phyloP scores from a whole-genome alignment of 345 rosid species.

The Gossypium rotundifolium region DNA sequence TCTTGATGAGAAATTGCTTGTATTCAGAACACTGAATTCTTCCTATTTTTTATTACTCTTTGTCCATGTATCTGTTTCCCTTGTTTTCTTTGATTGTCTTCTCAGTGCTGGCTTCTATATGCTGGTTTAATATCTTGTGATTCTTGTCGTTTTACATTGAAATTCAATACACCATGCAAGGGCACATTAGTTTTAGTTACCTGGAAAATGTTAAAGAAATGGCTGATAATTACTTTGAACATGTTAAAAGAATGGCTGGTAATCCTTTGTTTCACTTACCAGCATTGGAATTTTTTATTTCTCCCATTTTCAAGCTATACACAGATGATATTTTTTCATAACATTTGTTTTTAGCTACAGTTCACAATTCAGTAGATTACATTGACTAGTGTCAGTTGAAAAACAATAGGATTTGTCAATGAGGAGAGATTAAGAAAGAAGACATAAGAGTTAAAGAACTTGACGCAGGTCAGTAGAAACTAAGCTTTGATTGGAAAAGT shows the following conservation, averaged over 20 bases:
- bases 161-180: background rate
- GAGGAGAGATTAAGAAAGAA: constrained; percentile 6
- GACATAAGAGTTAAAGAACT: background rate
- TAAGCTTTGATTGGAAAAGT: background rate
- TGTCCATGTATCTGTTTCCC: background rate
- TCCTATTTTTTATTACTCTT: background rate
- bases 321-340: background rate
- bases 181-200: background rate
- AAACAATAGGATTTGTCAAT: background rate
- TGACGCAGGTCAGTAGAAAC: background rate
- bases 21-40: background rate
- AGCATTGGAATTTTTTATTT: background rate
- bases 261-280: background rate
- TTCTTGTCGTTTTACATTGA: background rate
- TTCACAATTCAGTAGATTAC: background rate
- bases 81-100: background rate
- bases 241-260: background rate
- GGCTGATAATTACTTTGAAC: background rate
- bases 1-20: background rate
- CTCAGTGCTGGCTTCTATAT: background rate
- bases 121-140: background rate
- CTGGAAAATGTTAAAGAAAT: background rate
- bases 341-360: background rate
- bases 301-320: background rate
- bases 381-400: background rate